Conservation (phyloP, 257 asterid species). For the Solanum chiquidenum region DNA sequence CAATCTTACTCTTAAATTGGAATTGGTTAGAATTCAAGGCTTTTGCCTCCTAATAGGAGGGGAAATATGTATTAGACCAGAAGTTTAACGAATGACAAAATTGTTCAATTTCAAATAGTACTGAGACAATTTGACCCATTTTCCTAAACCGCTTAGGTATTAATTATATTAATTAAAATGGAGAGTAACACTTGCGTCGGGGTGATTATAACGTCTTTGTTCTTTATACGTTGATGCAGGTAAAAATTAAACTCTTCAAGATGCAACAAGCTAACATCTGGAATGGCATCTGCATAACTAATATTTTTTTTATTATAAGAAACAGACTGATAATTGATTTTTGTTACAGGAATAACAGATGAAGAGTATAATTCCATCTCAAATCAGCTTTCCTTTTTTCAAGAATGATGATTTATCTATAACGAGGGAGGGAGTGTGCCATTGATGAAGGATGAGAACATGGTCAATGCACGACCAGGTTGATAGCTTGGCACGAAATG, state of each 20-base stretch:
- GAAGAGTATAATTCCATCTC: not conserved
- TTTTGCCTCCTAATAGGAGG: not conserved
- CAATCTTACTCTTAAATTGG: not conserved
- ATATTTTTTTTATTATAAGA: not conserved
- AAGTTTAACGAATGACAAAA: not conserved
- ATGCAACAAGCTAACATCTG: not conserved
- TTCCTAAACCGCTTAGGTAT: not conserved
- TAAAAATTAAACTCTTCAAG: not conserved
- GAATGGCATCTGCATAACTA: not conserved
- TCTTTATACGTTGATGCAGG: not conserved
- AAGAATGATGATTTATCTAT: not conserved
- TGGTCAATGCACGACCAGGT: constrained; percentile 24
- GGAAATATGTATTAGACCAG: not conserved
- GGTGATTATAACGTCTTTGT: not conserved
- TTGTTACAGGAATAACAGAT: not conserved
- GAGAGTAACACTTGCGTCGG: not conserved
- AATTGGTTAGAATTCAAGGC: not conserved
- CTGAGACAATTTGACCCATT: not conserved
- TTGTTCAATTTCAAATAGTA: not conserved
- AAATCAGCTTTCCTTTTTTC: not conserved
- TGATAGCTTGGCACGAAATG: not conserved
- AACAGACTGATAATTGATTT: not conserved
- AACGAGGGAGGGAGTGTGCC: constrained; percentile 40
- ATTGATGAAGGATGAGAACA: constrained; percentile 31
- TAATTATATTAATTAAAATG: not conserved